A percentile compares a stretch with the other conserved stretches of the same genome.
phyloP scores from a whole-genome alignment of 108 stramenopile species.

The Nitzschia inconspicua region DNA sequence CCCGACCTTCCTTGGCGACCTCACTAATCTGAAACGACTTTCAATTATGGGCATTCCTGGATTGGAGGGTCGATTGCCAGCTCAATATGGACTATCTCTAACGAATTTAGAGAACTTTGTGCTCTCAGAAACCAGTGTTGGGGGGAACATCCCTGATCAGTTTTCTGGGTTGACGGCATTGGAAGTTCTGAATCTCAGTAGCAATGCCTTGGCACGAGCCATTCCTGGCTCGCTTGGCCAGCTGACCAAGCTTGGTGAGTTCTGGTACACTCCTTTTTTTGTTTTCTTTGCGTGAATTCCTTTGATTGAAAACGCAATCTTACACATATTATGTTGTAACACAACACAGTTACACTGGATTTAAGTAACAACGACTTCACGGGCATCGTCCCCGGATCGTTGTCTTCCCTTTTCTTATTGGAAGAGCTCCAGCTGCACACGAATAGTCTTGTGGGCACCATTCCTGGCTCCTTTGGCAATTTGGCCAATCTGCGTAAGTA shows the following conservation, averaged over 20 bases:
- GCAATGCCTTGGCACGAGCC: constrained; percentile 22
- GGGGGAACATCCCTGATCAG: constrained; percentile 57
- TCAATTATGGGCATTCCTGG: constrained; percentile 35
- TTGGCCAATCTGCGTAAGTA: constrained; percentile 17
- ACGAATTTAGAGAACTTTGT: constrained; percentile 49
- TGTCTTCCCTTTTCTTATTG: constrained; percentile 7
- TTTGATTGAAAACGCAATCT: too few species aligned
- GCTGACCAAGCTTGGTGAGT: constrained; percentile 30
- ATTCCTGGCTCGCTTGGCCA: constrained; percentile 32
- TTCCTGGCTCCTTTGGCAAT: constrained; percentile 14
- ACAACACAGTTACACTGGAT: constrained; percentile 3
- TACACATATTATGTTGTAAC: not conserved
- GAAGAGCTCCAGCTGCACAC: constrained; percentile 11
- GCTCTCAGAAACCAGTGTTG: constrained; percentile 44
- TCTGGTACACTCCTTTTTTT: not conserved
- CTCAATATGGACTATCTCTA: constrained; percentile 42
- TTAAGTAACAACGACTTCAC: constrained; percentile 21
- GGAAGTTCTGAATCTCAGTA: constrained; percentile 24
- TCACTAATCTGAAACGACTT: constrained; percentile 39
- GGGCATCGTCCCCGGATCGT: constrained; percentile 21
- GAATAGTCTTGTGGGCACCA: constrained; percentile 17
- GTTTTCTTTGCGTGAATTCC: too few species aligned
- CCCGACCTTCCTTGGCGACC: constrained; percentile 46
- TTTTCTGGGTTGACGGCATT: constrained; percentile 46
- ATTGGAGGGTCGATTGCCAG: constrained; percentile 63